Evolutionary conservation across 441 rosid species (phyloP).

Genomic region (Populus hybrid): DNA sequence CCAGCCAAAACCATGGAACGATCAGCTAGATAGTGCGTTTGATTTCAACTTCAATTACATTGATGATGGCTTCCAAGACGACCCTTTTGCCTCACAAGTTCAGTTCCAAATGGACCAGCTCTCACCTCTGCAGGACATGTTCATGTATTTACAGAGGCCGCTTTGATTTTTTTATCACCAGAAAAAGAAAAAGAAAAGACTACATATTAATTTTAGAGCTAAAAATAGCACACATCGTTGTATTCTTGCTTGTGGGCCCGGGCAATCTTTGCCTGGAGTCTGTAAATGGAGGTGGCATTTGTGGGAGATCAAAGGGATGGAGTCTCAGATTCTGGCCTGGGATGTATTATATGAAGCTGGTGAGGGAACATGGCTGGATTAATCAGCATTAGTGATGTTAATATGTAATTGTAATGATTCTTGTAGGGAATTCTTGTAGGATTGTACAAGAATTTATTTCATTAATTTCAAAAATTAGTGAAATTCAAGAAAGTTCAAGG

Average conservation of each 20-base stretch:
- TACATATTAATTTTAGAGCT: background rate
- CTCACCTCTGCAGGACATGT: constrained; percentile 54
- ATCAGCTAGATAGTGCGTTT: constrained; percentile 27
- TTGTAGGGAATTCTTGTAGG: too few relatives aligned
- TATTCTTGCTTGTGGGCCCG: background rate
- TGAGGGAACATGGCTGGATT: background rate
- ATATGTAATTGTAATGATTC: constrained; percentile 14
- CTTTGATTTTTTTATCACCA: constrained; percentile 13
- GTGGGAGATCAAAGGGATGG: background rate
- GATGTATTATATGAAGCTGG: background rate
- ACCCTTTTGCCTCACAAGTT: constrained; percentile 49
- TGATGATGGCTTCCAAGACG: constrained; percentile 45
- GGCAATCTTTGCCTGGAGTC: background rate
- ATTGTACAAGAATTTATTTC: too few relatives aligned
- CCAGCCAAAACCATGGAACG: constrained; percentile 31
- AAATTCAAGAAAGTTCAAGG: background rate
- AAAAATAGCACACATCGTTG: background rate
- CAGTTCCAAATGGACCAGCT: constrained; percentile 55
- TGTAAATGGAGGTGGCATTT: background rate
- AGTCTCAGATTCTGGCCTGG: too few relatives aligned
- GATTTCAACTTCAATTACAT: constrained; percentile 44
- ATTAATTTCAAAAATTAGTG: background rate
- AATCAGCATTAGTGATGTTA: constrained; percentile 12
- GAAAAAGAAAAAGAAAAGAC: background rate
- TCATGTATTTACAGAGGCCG: constrained; percentile 33